These are phyloP conservation scores for Coniochaeta sp. DNA, from an alignment of 2,329 filamentous ascomycete species.

Conservation along the genomic window DNA sequence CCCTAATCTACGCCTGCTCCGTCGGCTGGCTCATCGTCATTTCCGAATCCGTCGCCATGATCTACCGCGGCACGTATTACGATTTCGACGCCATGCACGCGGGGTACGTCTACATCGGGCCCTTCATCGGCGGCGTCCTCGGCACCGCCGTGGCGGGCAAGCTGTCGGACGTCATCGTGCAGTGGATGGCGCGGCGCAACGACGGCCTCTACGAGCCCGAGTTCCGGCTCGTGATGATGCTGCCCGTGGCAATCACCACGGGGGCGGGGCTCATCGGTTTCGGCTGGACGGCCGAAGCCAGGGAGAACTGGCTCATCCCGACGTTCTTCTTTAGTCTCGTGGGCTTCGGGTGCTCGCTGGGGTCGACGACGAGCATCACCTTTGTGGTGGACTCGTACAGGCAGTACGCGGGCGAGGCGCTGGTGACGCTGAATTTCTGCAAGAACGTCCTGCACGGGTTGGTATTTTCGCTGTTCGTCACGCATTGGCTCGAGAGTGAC, in stretches of 20 bases:
- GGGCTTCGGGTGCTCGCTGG: constrained; percentile 17
- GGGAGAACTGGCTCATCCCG: constrained; percentile 16
- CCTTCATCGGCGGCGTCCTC: constrained; percentile 30
- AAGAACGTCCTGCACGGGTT: constrained; percentile 93
- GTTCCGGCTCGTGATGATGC: constrained; percentile 29
- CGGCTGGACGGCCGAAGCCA: constrained; percentile 16
- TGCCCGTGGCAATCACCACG: constrained; percentile 23
- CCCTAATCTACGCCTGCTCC: neutral
- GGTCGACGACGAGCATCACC: constrained; percentile 24
- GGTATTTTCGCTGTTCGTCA: constrained; percentile 83
- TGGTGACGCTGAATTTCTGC: constrained; percentile 89
- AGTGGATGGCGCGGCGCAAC: constrained; percentile 28
- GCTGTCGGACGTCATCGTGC: constrained; percentile 27
- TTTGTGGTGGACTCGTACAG: constrained; percentile 25
- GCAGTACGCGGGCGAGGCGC: constrained; percentile 60
- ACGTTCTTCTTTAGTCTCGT: constrained; percentile 18
- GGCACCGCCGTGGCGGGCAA: constrained; percentile 23
- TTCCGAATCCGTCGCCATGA: constrained; percentile 26
- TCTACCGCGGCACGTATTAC: constrained; percentile 34
- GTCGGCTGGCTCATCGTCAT: neutral
- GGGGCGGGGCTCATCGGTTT: constrained; percentile 29
- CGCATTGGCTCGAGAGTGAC: constrained; percentile 69
- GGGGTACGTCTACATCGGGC: constrained; percentile 27
- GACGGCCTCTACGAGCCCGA: constrained; percentile 34
- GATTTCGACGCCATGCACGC: constrained; percentile 26